Base-by-base conservation (phyloP, 441 rosid genomes). In the Syzygium malaccense region DNA sequence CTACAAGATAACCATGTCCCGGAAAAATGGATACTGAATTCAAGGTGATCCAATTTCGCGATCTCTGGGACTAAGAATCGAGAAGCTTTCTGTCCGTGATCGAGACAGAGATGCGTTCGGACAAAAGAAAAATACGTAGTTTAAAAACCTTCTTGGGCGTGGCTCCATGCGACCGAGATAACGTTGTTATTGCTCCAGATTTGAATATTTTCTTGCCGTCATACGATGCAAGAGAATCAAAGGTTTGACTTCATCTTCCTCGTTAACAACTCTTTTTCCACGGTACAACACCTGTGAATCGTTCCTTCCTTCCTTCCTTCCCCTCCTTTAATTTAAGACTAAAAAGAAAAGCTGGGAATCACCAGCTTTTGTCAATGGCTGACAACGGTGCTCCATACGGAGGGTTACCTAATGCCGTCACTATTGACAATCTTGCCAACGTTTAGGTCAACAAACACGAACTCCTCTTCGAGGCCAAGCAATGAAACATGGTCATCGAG, bases 391-490 rank as follows among this genome's bases (percentile, higher is more conserved):
- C 87, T 85, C 30, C 13, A 23, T 55, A 55, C 20, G 87, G 66
- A 85, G 87, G 56, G 49, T 53, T 33, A 85, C 58, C 87, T 33
- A 55, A 4, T 75, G 13, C 83, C 15, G 18, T 41, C 51, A 4
- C 55, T 45, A 53, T 58, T 79, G 58, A 41, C 53, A 19, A 18
- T 20, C 78, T 10, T 33, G 51, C 78, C 78, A n/a, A 32, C 28
- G 71, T 79, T 87, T 28, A 79, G 85, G 88, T 87, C 68, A 87
- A 84, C 85, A 51, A 87, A 87, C 86, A 4, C 55, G 68, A 84
- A 78, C 88, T 56, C 48, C 55, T 78, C 86, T 32, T 32, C 23
- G 51, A 23, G 28, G 18, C 51, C 83, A 45, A 6, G n/a, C n/a
- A 23, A 23, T 75, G 3, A 23, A 75, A 75, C 51, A 13, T 6